Evolutionary conservation across 2,329 filamentous ascomycete species (phyloP).

Genomic region (Cordyceps javanica): DNA sequence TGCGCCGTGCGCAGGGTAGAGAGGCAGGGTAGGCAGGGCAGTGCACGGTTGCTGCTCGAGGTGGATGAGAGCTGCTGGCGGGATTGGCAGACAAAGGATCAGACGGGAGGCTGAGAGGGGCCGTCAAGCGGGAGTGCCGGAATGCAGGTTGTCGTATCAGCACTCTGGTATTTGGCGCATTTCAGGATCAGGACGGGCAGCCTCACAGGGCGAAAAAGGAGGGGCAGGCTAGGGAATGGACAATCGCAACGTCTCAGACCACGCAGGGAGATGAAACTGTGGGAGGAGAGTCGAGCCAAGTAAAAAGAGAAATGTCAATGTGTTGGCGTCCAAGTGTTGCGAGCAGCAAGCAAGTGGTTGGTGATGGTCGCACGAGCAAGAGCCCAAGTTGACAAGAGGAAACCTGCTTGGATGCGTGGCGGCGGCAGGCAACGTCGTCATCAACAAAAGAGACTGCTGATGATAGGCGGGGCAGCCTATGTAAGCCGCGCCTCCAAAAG

Average conservation of each 20-base stretch:
- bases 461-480: background rate
- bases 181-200: conserved; percentile 1
- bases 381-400: background rate
- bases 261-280: background rate
- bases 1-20: background rate
- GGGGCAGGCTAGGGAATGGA: background rate
- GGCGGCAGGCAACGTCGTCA: background rate
- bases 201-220: background rate
- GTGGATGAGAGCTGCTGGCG: background rate
- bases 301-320: background rate
- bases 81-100: background rate
- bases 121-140: conserved; percentile 6
- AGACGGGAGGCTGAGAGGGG: background rate
- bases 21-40: too few species aligned
- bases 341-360: background rate
- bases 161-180: conserved; percentile 15
- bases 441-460: background rate
- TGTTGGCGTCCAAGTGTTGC: background rate
- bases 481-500: background rate
- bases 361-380: background rate
- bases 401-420: background rate
- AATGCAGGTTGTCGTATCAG: conserved; percentile 14
- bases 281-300: background rate
- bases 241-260: background rate
- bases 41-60: background rate